phyloP scores from a whole-genome alignment of 1,139 yeast genomes.

The Suhomyces terraborum region DNA sequence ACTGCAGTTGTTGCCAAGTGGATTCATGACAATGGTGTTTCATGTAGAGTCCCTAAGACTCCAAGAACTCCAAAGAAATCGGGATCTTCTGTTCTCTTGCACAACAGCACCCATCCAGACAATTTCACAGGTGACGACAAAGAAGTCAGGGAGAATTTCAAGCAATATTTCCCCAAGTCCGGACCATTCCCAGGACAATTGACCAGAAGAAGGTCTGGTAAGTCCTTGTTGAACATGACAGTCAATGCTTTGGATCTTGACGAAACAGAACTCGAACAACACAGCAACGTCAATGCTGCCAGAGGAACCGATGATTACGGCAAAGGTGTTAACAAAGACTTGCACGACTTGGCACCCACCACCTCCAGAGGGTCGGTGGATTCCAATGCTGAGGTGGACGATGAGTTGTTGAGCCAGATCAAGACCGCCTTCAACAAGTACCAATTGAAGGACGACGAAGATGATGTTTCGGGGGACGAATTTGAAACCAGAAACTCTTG shows the following conservation, averaged over 20 bases:
- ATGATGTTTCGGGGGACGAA: slow-evolving; percentile 55
- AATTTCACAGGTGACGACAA: slow-evolving; percentile 22
- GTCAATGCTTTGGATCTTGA: slow-evolving; percentile 66
- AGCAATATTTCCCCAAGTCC: slow-evolving; percentile 41
- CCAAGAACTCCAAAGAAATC: slow-evolving; percentile 51
- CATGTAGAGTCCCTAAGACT: slow-evolving; percentile 56
- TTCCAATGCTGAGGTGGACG: slow-evolving; percentile 33
- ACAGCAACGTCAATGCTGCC: slow-evolving; percentile 23
- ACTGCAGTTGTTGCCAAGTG: slow-evolving; percentile 91
- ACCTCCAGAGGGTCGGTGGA: slow-evolving; percentile 41
- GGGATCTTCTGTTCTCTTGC: slow-evolving; percentile 31
- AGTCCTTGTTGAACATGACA: slow-evolving; percentile 66
- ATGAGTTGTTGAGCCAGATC: slow-evolving; percentile 52
- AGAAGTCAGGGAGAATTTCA: slow-evolving; percentile 39
- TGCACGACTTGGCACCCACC: slow-evolving; percentile 31
- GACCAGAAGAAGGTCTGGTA: slow-evolving; percentile 70
- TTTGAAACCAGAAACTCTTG: slow-evolving; percentile 48
- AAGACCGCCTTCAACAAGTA: slow-evolving; percentile 54
- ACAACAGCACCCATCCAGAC: slow-evolving; percentile 20
- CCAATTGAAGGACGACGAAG: slow-evolving; percentile 40
- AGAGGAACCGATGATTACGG: slow-evolving; percentile 19
- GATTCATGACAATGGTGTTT: slow-evolving; percentile 87
- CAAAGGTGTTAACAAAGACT: slow-evolving; percentile 27
- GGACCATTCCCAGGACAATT: slow-evolving; percentile 59
- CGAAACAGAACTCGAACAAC: slow-evolving; percentile 52